These are phyloP conservation scores for Bretschneidera sinensis DNA, from an alignment of 345 rosid species.

Conservation along the genomic window DNA sequence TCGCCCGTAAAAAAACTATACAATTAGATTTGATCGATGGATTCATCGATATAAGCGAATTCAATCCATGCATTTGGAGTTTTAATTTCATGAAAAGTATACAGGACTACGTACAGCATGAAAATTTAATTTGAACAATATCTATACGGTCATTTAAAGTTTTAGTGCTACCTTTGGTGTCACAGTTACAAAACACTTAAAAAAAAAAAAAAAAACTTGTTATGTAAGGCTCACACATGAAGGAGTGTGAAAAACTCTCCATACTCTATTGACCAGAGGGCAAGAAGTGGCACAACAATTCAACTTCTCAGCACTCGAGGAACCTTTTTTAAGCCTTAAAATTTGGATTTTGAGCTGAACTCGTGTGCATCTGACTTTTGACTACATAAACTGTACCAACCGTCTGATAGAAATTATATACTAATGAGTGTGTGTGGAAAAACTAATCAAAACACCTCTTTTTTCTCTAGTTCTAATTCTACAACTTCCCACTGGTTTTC, in stretches of 20 bases:
- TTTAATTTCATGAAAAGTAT: too few species aligned
- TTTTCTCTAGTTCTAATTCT: conserved; percentile 1
- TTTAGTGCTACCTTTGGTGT: too few species aligned
- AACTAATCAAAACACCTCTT: conserved; percentile 16
- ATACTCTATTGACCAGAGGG: conserved; percentile 12
- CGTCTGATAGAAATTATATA: neutral
- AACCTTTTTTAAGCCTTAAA: conserved; percentile 44
- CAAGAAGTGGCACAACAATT: conserved; percentile 16
- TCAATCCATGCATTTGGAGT: too few species aligned
- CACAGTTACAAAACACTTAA: neutral
- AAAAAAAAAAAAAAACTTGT: neutral
- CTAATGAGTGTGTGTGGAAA: conserved; percentile 6
- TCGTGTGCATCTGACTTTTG: conserved; percentile 53
- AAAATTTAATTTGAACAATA: too few species aligned
- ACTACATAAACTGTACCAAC: conserved; percentile 11
- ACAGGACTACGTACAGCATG: too few species aligned
- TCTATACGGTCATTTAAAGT: too few species aligned
- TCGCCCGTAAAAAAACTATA: too few species aligned
- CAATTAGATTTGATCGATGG: too few species aligned
- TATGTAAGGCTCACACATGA: conserved; percentile 1
- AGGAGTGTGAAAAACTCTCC: neutral
- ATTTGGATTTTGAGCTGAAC: conserved; percentile 30
- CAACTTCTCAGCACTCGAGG: conserved; percentile 37
- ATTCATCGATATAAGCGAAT: too few species aligned
- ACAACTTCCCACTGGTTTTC: conserved; percentile 20